Conservation (phyloP, 345 rosid species). For the Kernera saxatilis region DNA sequence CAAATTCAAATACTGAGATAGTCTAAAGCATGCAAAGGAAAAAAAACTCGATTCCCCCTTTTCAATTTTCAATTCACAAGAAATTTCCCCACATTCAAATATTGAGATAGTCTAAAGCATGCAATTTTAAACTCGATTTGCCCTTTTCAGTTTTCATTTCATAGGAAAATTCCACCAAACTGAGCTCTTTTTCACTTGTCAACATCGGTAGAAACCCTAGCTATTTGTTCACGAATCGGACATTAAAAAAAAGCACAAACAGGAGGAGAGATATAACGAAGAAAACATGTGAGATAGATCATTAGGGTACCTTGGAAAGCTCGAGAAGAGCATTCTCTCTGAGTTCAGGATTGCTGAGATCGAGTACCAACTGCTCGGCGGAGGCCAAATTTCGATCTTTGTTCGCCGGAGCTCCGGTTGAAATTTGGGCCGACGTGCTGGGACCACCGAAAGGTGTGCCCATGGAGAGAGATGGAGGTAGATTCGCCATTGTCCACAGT, state of each 20-base stretch:
- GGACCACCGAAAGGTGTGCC: slow-evolving; percentile 59
- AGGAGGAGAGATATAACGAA: neutral
- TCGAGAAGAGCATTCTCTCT: slow-evolving; percentile 83
- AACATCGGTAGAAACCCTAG: slow-evolving; percentile 9
- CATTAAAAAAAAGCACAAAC: neutral
- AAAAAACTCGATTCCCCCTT: too few species aligned
- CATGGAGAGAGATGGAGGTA: slow-evolving; percentile 64
- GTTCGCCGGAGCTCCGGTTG: slow-evolving; percentile 46
- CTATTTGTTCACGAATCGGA: slow-evolving; percentile 1
- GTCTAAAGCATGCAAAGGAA: neutral
- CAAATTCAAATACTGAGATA: neutral
- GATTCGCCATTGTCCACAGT: slow-evolving; percentile 49
- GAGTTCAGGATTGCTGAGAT: slow-evolving; percentile 89
- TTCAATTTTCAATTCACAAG: too few species aligned
- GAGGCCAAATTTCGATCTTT: slow-evolving; percentile 90
- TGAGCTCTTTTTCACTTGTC: neutral
- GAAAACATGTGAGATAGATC: neutral
- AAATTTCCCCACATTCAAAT: too few species aligned
- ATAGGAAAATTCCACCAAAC: neutral
- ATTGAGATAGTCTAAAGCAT: neutral
- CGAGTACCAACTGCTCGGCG: slow-evolving; percentile 89
- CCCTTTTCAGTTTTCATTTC: neutral
- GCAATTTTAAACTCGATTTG: neutral
- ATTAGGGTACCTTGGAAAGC: slow-evolving; percentile 50
- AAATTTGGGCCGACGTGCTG: slow-evolving; percentile 33